Conservation (phyloP, 202 grass and related monocot species). For the Musa balbisiana region DNA sequence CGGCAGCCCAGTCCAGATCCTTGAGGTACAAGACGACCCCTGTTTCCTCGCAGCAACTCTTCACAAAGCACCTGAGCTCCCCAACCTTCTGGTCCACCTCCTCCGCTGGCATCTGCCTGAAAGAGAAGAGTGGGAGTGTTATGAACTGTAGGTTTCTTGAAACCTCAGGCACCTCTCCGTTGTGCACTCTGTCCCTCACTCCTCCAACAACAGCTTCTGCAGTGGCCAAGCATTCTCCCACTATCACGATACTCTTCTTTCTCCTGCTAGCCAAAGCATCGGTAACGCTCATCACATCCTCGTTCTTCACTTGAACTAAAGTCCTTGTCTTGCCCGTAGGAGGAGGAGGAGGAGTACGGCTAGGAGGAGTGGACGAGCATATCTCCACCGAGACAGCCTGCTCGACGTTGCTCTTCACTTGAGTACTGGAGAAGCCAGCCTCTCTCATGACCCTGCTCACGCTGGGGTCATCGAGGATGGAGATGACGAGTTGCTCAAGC, state of each 20-base stretch:
- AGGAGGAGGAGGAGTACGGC: background rate
- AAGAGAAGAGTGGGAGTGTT: conserved; percentile 41
- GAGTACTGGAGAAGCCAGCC: conserved; percentile 71
- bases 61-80: conserved; percentile 56
- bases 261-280: conserved; percentile 40
- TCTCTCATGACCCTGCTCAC: conserved; percentile 93
- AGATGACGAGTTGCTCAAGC: conserved; percentile 73
- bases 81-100: conserved; percentile 57
- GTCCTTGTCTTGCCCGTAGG: background rate
- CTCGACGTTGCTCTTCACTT: conserved; percentile 68
- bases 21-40: conserved; percentile 57
- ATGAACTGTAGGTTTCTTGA: conserved; percentile 70
- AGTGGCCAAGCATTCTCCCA: conserved; percentile 38
- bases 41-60: conserved; percentile 34
- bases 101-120: conserved; percentile 38
- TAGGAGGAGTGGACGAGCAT: conserved; percentile 3
- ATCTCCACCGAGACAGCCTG: conserved; percentile 28
- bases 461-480: conserved; percentile 90
- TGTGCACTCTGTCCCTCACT: conserved; percentile 78
- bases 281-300: conserved; percentile 53
- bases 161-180: conserved; percentile 45
- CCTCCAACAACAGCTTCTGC: conserved; percentile 45
- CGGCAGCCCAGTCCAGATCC: conserved; percentile 62
- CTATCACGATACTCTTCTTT: conserved; percentile 47
- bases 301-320: conserved; percentile 1